Evolutionary conservation across 148 eudicot species (phyloP).

Genomic region (Vaccinium macrocarpon): DNA sequence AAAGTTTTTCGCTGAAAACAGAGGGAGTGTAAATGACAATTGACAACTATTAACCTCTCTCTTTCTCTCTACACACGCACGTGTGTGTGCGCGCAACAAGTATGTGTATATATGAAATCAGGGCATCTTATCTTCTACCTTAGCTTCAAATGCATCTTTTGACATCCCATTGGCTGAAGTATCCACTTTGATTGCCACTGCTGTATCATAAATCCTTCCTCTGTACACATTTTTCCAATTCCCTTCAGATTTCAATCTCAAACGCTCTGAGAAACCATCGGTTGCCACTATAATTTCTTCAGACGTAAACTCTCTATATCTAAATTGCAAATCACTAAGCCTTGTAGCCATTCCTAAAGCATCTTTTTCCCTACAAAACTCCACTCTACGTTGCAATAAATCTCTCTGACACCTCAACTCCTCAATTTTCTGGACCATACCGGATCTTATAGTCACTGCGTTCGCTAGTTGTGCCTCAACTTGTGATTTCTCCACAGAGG

Average conservation of each 20-base stretch:
- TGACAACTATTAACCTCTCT: not conserved
- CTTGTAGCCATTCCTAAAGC: constrained; percentile 57
- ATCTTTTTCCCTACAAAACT: constrained; percentile 73
- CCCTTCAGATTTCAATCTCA: constrained; percentile 48
- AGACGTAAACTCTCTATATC: constrained; percentile 50
- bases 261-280: constrained; percentile 42
- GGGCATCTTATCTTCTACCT: constrained; percentile 36
- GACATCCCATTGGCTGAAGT: constrained; percentile 29
- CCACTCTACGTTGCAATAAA: constrained; percentile 58
- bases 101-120: not conserved
- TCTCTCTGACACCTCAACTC: constrained; percentile 60
- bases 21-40: not conserved
- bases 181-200: constrained; percentile 50
- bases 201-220: constrained; percentile 47
- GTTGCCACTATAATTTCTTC: constrained; percentile 66
- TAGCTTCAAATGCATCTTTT: constrained; percentile 43
- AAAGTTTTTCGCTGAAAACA: not conserved
- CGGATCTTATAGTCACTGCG: constrained; percentile 35
- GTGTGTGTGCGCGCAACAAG: not conserved
- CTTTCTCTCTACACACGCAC: not conserved
- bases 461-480: constrained; percentile 48
- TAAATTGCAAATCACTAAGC: constrained; percentile 31
- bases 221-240: constrained; percentile 51
- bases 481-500: constrained; percentile 35
- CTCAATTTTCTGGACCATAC: constrained; percentile 62